Evolutionary conservation across 2,329 filamentous ascomycete species (phyloP).

Genomic region (Aspergillus pseudoglaucus): DNA sequence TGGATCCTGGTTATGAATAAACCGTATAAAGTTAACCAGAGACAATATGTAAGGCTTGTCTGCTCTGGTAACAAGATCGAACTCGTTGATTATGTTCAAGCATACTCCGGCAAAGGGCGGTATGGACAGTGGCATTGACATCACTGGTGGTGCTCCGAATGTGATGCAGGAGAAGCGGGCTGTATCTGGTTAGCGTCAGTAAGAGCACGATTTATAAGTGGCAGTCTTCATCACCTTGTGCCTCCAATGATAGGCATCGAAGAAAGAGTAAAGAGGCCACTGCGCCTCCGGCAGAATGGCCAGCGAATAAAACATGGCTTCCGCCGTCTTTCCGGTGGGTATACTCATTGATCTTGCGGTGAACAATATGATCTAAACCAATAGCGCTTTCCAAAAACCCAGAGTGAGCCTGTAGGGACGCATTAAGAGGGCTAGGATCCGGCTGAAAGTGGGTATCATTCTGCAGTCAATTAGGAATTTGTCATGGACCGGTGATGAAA

Average conservation of each 20-base stretch:
- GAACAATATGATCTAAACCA: background rate
- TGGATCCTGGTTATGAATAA: background rate
- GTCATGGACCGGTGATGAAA: background rate
- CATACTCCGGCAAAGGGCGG: background rate
- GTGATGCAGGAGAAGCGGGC: slow-evolving; percentile 2
- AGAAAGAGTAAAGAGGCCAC: slow-evolving; percentile 4
- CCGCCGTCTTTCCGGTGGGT: background rate
- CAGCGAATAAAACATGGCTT: slow-evolving; percentile 2
- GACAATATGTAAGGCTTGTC: slow-evolving; percentile 1
- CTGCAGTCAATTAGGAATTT: background rate
- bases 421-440: background rate
- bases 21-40: background rate
- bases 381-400: background rate
- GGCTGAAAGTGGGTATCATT: background rate
- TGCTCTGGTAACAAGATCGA: slow-evolving; percentile 3
- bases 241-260: background rate
- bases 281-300: slow-evolving; percentile 3
- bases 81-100: slow-evolving; percentile 3
- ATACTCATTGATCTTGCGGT: background rate
- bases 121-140: background rate
- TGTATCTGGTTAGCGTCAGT: background rate
- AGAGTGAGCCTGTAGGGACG: background rate
- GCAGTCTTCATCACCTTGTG: background rate
- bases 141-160: slow-evolving; percentile 2
- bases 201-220: background rate